Evolutionary conservation across 2,329 filamentous ascomycete genomes (phyloP).

Genomic region (Periconia digitata): DNA sequence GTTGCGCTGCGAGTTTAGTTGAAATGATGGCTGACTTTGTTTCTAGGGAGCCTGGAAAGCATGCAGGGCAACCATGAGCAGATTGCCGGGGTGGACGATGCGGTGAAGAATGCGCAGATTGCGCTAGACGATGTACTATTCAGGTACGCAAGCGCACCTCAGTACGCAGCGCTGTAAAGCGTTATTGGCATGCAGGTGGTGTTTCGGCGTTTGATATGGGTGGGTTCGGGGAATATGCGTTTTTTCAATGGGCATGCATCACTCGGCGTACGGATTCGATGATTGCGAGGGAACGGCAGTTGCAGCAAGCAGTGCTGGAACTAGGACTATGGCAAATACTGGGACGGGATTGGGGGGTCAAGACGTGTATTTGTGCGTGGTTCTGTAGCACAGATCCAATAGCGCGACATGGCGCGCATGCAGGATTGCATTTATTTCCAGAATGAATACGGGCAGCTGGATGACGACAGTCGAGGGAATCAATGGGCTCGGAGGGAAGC

Average conservation of each 20-base stretch:
- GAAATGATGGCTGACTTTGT: neutral
- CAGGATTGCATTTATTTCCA: no score
- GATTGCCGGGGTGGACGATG: slow-evolving; percentile 37
- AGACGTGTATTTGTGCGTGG: slow-evolving; percentile 17
- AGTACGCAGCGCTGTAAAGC: slow-evolving; percentile 34
- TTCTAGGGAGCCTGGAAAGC: slow-evolving; percentile 34
- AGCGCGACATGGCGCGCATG: slow-evolving; percentile 15
- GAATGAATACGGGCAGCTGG: neutral
- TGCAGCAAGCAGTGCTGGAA: no score
- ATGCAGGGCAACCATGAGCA: slow-evolving; percentile 43
- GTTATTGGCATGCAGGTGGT: slow-evolving; percentile 29
- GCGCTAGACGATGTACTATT: slow-evolving; percentile 41
- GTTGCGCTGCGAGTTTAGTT: neutral
- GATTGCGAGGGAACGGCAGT: no score
- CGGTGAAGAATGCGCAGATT: slow-evolving; percentile 29
- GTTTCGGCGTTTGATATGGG: slow-evolving; percentile 18
- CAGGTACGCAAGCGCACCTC: slow-evolving; percentile 30
- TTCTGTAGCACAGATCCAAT: slow-evolving; percentile 24
- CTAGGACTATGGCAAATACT: slow-evolving; percentile 16
- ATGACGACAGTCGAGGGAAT: no score
- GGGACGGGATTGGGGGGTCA: slow-evolving; percentile 15
- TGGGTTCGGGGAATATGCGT: slow-evolving; percentile 17
- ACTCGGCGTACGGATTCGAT: slow-evolving; percentile 17
- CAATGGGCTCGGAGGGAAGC: no score
- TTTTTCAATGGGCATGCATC: slow-evolving; percentile 21